Evolutionary conservation across 257 asterid genomes (phyloP).

Genomic region (Galeopsis tetrahit): DNA sequence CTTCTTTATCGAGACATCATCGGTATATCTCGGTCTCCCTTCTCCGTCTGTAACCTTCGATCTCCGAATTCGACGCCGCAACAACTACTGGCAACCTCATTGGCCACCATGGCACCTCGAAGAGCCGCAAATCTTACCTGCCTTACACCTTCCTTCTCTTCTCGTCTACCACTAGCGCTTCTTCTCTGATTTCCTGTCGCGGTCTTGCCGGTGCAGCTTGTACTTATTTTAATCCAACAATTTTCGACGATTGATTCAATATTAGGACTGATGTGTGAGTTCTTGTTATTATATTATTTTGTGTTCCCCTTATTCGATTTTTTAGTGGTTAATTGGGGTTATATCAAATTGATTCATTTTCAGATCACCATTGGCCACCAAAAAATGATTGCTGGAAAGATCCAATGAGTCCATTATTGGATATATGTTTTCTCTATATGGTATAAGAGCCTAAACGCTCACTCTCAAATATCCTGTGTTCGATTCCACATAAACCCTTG

Average conservation of each 20-base stretch:
- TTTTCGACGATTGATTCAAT: slow-evolving; percentile 14
- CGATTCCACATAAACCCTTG: too few species aligned
- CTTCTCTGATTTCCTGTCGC: slow-evolving; percentile 64
- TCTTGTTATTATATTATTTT: background rate
- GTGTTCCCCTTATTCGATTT: slow-evolving; percentile 14
- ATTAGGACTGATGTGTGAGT: background rate
- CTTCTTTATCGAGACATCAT: background rate
- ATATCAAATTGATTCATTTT: slow-evolving; percentile 28
- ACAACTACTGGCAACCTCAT: slow-evolving; percentile 66
- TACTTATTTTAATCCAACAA: slow-evolving; percentile 34
- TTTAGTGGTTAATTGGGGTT: slow-evolving; percentile 4
- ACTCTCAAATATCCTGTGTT: too few species aligned
- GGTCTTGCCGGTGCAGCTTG: slow-evolving; percentile 81
- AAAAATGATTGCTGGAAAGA: slow-evolving; percentile 71
- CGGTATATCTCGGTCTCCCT: slow-evolving; percentile 10
- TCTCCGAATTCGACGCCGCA: slow-evolving; percentile 26
- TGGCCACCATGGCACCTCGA: slow-evolving; percentile 64
- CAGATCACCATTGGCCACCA: slow-evolving; percentile 80
- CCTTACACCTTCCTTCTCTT: slow-evolving; percentile 39
- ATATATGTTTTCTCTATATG: too few species aligned
- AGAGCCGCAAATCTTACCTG: slow-evolving; percentile 61
- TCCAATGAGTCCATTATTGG: slow-evolving; percentile 80
- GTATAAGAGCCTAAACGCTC: too few species aligned
- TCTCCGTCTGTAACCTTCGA: slow-evolving; percentile 24
- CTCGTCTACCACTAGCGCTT: slow-evolving; percentile 44